Evolutionary conservation across 2,329 filamentous ascomycete species (phyloP).

Genomic region (Sclerotinia subarctica): DNA sequence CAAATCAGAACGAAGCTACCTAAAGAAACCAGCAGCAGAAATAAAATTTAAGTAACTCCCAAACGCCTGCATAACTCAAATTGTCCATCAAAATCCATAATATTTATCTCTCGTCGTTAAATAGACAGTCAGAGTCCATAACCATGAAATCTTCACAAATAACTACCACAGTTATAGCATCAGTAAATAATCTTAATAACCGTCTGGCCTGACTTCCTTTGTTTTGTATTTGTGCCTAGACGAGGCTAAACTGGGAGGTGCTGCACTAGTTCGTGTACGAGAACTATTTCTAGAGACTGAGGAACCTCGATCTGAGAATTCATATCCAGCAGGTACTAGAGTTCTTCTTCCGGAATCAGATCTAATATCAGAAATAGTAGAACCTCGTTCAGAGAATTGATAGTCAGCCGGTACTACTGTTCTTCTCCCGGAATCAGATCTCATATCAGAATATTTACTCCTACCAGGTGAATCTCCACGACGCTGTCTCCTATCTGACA

Average conservation of each 20-base stretch:
- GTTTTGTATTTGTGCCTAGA: too few species aligned
- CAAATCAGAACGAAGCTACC: neutral
- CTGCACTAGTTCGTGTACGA: too few species aligned
- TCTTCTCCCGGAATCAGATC: neutral
- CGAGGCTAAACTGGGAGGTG: too few species aligned
- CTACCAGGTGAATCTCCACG: neutral
- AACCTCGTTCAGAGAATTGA: too few species aligned
- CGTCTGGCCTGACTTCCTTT: too few species aligned
- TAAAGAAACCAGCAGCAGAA: neutral
- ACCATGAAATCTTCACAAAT: neutral
- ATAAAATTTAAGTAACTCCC: neutral
- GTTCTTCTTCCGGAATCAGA: too few species aligned
- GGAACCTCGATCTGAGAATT: too few species aligned
- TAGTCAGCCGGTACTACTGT: too few species aligned
- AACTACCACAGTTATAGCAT: neutral
- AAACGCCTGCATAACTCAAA: neutral
- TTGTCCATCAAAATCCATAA: neutral
- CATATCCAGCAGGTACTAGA: too few species aligned
- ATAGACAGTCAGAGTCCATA: neutral
- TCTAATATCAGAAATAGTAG: too few species aligned
- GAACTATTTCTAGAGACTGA: too few species aligned
- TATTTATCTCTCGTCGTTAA: neutral
- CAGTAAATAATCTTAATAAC: neutral
- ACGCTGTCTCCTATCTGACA: neutral
- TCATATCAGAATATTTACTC: neutral